Evolutionary conservation across 148 eudicot genomes (phyloP), one percentile per base, ranked within the genome.

Genomic region (Talinum fruticosum): DNA sequence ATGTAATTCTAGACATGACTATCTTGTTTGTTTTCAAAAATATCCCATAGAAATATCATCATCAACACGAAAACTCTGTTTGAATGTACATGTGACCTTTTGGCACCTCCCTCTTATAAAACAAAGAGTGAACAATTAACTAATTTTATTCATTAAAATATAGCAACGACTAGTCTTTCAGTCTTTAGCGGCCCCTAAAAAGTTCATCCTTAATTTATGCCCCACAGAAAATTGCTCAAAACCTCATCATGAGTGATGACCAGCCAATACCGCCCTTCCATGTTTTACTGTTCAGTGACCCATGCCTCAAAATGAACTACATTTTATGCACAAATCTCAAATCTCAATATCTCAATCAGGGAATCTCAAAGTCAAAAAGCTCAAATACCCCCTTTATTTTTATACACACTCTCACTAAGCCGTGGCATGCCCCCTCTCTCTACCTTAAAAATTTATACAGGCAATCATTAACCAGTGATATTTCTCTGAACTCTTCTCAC

Each of bases 301-400:
- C 59, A 45, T 16, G 18, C 2, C 30, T 15, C 66, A 28, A 28
- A 62, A 26, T 62, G 28, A 62, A 44, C 49, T 32, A 45, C 30
- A 71, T 47, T 45, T 26, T 36, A 71, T 72, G 24, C 74, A 72
- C 74, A 41, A 41, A 70, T 70, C 54, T 47, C 59, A 72, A 45
- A 45, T 28, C 59, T 28, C 57, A 26, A 45, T n/a, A 41, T 69
- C 30, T 1, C 29, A 36, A 36, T 69, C 51, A 5, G 14, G 15
- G 30, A 61, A 61, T 26, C 19, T 41, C 28, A 41, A n/a, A 45
- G 57, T 51, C 57, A 71, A 24, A 44, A 37, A 41, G 8, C 49
- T 10, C 15, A 44, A 6, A 19, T 38, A 70, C n/a, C 49, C 6
- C 49, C 12, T 68, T 68, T 18, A 37, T 37, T 18, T 23, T 23